phyloP scores from a whole-genome alignment of 352 stramenopile genomes.

The Globisporangium polare region DNA sequence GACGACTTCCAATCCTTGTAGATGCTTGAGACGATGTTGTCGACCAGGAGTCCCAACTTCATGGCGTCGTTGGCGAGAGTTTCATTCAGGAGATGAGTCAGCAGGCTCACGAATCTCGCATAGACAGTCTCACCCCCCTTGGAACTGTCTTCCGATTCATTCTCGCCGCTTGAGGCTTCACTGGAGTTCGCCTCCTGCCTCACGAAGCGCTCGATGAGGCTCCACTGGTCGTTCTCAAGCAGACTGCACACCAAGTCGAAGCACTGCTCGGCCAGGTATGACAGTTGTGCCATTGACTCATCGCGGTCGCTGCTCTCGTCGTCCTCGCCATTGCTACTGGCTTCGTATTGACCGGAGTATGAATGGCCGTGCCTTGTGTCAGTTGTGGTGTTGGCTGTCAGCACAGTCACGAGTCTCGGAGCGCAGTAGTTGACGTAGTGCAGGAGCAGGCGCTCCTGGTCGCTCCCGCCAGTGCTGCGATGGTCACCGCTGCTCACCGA shows the following conservation, averaged over 20 bases:
- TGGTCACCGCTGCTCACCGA: neutral
- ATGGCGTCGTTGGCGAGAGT: neutral
- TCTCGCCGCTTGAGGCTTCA: neutral
- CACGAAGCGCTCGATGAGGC: neutral
- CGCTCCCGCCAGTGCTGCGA: neutral
- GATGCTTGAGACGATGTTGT: constrained; percentile 14
- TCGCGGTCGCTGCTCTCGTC: neutral
- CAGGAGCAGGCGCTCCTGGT: constrained; percentile 7
- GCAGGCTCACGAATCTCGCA: neutral
- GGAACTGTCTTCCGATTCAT: neutral
- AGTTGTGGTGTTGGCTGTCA: neutral
- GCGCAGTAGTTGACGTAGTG: constrained; percentile 9
- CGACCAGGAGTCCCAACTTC: constrained; percentile 6
- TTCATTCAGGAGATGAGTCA: constrained; percentile 5
- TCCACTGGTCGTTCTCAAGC: neutral
- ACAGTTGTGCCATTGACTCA: neutral
- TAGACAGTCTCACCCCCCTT: neutral
- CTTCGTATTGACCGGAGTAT: neutral
- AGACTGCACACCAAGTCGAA: neutral
- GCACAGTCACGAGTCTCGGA: neutral
- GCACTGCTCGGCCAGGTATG: neutral
- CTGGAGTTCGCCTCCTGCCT: neutral
- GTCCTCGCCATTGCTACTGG: neutral
- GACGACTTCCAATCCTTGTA: neutral
- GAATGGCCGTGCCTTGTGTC: neutral